Conservation (phyloP, 2,329 filamentous ascomycete genomes). For the Juglanconis oblonga region DNA sequence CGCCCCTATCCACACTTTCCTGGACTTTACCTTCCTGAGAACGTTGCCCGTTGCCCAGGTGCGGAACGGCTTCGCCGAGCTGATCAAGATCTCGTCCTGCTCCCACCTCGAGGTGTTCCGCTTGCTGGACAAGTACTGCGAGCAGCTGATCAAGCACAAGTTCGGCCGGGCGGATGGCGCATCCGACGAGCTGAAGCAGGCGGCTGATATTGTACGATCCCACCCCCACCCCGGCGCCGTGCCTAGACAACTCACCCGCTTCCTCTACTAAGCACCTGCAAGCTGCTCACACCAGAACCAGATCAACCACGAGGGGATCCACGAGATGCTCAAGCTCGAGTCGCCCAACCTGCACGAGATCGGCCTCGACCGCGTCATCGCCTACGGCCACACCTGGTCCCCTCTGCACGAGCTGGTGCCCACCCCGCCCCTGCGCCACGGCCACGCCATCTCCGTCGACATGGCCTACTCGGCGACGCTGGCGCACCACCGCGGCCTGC, state of each 20-base stretch:
- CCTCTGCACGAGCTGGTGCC: constrained; percentile 69
- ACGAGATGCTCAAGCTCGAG: constrained; percentile 72
- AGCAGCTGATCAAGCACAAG: constrained; percentile 61
- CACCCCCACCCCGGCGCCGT: background rate
- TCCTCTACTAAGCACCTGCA: too few species aligned
- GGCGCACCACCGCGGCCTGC: constrained; percentile 58
- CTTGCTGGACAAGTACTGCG: constrained; percentile 66
- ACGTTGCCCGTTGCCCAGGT: constrained; percentile 66
- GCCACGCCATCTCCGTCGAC: constrained; percentile 72
- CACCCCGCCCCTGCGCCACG: constrained; percentile 66
- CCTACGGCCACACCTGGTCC: constrained; percentile 73
- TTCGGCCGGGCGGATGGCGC: constrained; percentile 62
- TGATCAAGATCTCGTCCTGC: constrained; percentile 74
- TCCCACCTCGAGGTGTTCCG: constrained; percentile 65
- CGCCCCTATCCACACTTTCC: constrained; percentile 68
- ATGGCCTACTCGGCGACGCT: constrained; percentile 74
- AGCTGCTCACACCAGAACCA: constrained; percentile 22
- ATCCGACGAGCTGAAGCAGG: constrained; percentile 51
- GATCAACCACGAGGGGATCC: constrained; percentile 67
- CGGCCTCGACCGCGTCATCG: constrained; percentile 68
- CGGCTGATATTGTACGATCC: constrained; percentile 48
- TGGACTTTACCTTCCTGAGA: constrained; percentile 70
- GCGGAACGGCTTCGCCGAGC: constrained; percentile 70
- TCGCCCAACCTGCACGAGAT: constrained; percentile 73
- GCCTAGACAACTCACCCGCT: too few species aligned